Conservation (phyloP, 2,329 filamentous ascomycete species). For the Fusarium scirpi region DNA sequence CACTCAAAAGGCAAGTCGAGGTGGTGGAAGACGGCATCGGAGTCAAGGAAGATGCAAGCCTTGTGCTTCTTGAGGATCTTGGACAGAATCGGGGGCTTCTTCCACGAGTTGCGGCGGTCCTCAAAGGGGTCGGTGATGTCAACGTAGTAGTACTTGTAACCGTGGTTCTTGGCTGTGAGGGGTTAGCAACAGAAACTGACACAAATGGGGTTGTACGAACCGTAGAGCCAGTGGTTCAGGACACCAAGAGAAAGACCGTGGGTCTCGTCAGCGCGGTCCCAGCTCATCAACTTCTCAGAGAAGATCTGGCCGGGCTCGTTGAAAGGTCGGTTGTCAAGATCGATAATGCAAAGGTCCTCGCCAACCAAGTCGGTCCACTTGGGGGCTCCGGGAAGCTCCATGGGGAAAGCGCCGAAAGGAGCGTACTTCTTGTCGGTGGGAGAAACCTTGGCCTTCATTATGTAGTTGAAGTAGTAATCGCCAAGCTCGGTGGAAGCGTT, state of each 20-base stretch:
- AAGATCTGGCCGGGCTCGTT: constrained; percentile 53
- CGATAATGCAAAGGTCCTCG: constrained; percentile 59
- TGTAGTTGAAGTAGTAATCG: constrained; percentile 50
- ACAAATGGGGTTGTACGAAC: constrained; percentile 38
- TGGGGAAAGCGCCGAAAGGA: constrained; percentile 51
- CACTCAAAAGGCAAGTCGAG: constrained; percentile 60
- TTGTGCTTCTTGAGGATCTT: constrained; percentile 59
- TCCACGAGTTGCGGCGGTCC: constrained; percentile 61
- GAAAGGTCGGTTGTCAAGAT: constrained; percentile 58
- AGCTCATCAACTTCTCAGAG: constrained; percentile 51
- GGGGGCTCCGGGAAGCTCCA: constrained; percentile 45
- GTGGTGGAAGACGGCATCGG: constrained; percentile 58
- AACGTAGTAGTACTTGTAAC: constrained; percentile 62
- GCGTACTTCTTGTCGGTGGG: constrained; percentile 47
- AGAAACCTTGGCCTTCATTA: constrained; percentile 47
- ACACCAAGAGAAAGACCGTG: constrained; percentile 56
- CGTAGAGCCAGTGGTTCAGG: constrained; percentile 60
- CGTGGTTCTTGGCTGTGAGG: constrained; percentile 57
- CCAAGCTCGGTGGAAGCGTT: constrained; percentile 46
- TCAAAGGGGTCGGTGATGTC: constrained; percentile 51
- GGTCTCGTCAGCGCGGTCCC: constrained; percentile 50
- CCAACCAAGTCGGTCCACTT: constrained; percentile 53
- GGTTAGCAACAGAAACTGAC: constrained; percentile 33
- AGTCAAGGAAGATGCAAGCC: constrained; percentile 59
- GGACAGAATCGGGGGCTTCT: constrained; percentile 58